Percentiles rank a stretch among this genome's conserved stretches.
These are phyloP conservation scores for Quercus wislizeni DNA, from an alignment of 306 rosid species.

Conservation along the genomic window DNA sequence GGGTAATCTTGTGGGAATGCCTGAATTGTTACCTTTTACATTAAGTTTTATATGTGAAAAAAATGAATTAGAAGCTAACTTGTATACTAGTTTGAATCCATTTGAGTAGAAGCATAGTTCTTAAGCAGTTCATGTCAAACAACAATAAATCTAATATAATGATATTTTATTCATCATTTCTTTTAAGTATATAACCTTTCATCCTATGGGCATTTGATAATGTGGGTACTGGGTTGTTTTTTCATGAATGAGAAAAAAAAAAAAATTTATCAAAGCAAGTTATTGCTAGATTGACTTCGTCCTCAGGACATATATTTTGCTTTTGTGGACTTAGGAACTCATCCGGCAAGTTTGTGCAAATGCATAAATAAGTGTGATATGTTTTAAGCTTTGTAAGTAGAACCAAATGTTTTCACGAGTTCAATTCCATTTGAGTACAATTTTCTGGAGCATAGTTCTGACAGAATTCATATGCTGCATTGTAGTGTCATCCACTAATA, in stretches of 20 bases:
- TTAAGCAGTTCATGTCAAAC: neutral
- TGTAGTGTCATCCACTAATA: neutral
- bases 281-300: neutral
- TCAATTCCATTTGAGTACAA: neutral
- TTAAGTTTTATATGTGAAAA: neutral
- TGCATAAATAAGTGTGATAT: neutral
- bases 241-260: neutral
- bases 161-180: neutral
- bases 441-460: neutral
- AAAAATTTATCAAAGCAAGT: neutral
- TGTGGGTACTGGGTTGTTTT: neutral
- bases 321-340: neutral
- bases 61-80: neutral
- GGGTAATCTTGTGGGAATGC: neutral
- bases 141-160: neutral
- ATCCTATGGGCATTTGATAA: neutral
- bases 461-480: neutral
- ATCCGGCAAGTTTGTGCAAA: neutral
- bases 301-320: neutral
- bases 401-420: neutral
- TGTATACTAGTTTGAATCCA: neutral
- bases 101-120: neutral
- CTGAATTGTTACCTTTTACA: neutral
- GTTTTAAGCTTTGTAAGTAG: neutral
- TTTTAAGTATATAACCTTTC: neutral